A percentile compares a stretch with the other conserved stretches of the same genome.
These are phyloP conservation scores for Lagenidium giganteum DNA, from an alignment of 352 stramenopile genomes.

Conservation along the genomic window DNA sequence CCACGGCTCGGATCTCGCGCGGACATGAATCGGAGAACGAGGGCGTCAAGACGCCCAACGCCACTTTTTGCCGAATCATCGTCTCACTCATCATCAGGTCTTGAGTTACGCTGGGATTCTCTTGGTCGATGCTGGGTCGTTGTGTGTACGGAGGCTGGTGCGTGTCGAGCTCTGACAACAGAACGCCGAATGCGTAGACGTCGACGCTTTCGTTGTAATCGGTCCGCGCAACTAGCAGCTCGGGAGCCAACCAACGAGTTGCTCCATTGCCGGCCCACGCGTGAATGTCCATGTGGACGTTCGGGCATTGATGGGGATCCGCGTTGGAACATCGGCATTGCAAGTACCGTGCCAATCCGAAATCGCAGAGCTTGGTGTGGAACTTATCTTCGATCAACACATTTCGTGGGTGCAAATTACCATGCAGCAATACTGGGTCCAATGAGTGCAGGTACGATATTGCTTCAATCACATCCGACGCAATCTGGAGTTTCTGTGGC, in stretches of 20 bases:
- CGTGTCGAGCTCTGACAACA: conserved; percentile 27
- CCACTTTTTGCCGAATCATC: conserved; percentile 24
- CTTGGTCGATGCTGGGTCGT: no score
- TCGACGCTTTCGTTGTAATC: conserved; percentile 17
- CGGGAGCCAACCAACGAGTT: conserved; percentile 17
- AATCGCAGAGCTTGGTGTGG: conserved; percentile 30
- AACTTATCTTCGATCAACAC: conserved; percentile 24
- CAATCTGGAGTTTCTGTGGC: conserved; percentile 33
- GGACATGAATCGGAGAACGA: conserved; percentile 23
- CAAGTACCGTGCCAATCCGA: conserved; percentile 26
- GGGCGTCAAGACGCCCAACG: conserved; percentile 21
- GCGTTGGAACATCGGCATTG: no score
- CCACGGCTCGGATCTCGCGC: conserved; percentile 20
- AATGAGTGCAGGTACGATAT: conserved; percentile 23
- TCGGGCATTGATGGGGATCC: no score
- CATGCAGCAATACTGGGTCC: conserved; percentile 23
- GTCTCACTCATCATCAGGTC: conserved; percentile 9
- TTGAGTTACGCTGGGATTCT: no score
- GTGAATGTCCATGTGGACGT: conserved; percentile 2
- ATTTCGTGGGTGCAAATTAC: conserved; percentile 28
- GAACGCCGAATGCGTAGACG: conserved; percentile 22
- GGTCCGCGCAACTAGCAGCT: conserved; percentile 11
- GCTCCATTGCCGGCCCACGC: conserved; percentile 1
- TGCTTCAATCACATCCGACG: conserved; percentile 38
- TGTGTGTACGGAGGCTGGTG: conserved; percentile 16